Conservation (phyloP, 2,329 filamentous ascomycete species). For the Fusarium veterinarium region DNA sequence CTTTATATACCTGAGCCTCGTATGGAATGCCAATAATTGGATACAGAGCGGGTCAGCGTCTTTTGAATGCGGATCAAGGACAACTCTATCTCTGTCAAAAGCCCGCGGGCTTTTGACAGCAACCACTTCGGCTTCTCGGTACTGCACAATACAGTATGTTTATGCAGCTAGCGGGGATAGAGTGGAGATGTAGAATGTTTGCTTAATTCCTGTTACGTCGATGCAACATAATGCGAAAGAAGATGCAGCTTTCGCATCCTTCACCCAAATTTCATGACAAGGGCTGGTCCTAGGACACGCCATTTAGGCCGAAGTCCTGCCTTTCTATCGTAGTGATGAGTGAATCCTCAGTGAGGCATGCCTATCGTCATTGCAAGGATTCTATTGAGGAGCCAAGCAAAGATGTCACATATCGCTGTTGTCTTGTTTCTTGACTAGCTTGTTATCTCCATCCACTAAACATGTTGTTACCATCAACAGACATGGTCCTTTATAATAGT, state of each 20-base stretch:
- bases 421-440: neutral
- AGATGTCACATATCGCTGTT: neutral
- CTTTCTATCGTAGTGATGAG: neutral
- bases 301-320: neutral
- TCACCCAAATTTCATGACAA: neutral
- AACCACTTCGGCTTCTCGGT: neutral
- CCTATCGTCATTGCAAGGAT: neutral
- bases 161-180: conserved; percentile 2
- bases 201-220: neutral
- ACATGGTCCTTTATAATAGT: neutral
- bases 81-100: neutral
- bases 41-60: neutral
- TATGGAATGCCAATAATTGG: neutral
- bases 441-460: neutral
- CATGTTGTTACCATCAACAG: neutral
- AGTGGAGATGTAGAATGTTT: conserved; percentile 13
- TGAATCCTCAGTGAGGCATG: neutral
- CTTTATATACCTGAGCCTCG: neutral
- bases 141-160: neutral
- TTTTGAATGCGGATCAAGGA: neutral
- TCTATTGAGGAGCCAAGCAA: neutral
- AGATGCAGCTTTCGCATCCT: neutral
- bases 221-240: neutral
- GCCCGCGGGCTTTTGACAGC: neutral
- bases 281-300: conserved; percentile 10